Conservation (phyloP, 331 rosid genomes). For the Telfairia occidentalis region DNA sequence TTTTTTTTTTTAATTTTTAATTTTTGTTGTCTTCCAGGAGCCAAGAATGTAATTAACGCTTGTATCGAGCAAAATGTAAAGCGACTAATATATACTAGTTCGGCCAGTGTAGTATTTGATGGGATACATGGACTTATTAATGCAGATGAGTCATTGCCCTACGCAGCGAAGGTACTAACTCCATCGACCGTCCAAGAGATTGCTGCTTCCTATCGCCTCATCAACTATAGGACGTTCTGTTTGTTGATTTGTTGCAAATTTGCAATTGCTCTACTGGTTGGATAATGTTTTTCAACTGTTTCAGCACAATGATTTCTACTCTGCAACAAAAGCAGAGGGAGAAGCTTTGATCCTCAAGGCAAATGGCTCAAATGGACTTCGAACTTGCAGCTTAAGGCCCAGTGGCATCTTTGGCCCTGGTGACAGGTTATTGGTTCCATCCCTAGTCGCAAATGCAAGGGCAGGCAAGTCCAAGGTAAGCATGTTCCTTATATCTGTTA, state of each 20-base stretch:
- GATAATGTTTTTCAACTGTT: slow-evolving; percentile 19
- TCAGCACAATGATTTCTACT: slow-evolving; percentile 87
- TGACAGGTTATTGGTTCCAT: slow-evolving; percentile 72
- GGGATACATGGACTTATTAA: slow-evolving; percentile 66
- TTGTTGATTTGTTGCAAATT: slow-evolving; percentile 6
- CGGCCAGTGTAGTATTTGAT: slow-evolving; percentile 89
- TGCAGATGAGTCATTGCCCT: slow-evolving; percentile 69
- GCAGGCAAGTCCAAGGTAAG: slow-evolving; percentile 85
- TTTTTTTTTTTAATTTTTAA: too few relatives aligned
- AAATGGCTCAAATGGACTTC: slow-evolving; percentile 65
- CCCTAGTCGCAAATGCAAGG: slow-evolving; percentile 62
- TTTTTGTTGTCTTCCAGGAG: slow-evolving; percentile 30
- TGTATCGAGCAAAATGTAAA: slow-evolving; percentile 66
- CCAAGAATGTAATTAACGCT: slow-evolving; percentile 73
- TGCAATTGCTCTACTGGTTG: slow-evolving; percentile 8
- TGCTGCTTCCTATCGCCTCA: neutral
- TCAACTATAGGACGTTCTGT: neutral
- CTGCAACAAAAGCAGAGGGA: slow-evolving; percentile 88
- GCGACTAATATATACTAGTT: slow-evolving; percentile 72
- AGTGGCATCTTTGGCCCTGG: slow-evolving; percentile 97
- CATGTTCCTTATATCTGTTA: slow-evolving; percentile 8
- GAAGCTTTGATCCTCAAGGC: slow-evolving; percentile 72
- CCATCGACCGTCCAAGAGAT: neutral
- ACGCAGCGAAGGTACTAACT: slow-evolving; percentile 53
- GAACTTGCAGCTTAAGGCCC: slow-evolving; percentile 89